These are phyloP conservation scores for Kitagawia praeruptora DNA, from an alignment of 129 eudicot genomes.

Conservation along the genomic window DNA sequence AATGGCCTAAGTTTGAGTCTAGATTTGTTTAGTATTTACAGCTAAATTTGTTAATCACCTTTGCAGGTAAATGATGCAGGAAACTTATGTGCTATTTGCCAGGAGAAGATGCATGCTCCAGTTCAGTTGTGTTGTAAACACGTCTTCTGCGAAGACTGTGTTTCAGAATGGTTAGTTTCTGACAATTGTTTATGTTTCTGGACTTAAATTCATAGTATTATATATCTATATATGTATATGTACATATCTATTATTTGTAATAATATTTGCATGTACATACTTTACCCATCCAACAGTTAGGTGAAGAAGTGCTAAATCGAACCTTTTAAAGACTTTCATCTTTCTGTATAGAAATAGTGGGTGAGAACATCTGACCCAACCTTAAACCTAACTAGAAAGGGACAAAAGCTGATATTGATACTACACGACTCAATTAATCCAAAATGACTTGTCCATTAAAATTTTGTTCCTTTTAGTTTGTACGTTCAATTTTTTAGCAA, in stretches of 20 bases:
- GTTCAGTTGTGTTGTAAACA: slow-evolving; percentile 10
- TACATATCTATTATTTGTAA: background rate
- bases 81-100: slow-evolving; percentile 9
- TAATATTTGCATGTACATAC: background rate
- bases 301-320: background rate
- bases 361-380: background rate
- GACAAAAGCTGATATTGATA: background rate
- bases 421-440: background rate
- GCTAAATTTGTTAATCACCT: slow-evolving; percentile 3
- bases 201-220: background rate
- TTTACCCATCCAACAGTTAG: background rate
- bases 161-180: slow-evolving; percentile 12
- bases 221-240: background rate
- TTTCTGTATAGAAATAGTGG: background rate
- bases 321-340: background rate
- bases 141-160: slow-evolving; percentile 9
- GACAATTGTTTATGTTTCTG: background rate
- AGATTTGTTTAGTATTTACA: too few species aligned
- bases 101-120: slow-evolving; percentile 12
- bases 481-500: background rate
- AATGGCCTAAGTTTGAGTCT: background rate
- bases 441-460: background rate
- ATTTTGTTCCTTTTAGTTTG: background rate
- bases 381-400: background rate
- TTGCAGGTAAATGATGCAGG: slow-evolving; percentile 9